Conservation (phyloP, 768 basidiomycete species). For the Tricholoma terreum region DNA sequence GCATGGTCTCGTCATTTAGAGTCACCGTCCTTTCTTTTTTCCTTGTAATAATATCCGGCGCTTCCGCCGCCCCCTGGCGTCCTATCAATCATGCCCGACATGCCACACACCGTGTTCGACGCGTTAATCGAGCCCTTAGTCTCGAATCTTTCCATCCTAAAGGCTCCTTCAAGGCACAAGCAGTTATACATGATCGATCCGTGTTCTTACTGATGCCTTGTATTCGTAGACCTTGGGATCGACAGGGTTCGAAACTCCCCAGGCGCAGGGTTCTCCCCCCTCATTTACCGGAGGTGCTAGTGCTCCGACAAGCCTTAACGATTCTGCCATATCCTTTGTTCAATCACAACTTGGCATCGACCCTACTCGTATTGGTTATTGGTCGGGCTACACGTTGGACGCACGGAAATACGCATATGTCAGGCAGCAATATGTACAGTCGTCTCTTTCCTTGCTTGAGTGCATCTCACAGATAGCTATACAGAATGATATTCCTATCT, state of each 20-base stretch:
- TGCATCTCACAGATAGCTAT: not conserved
- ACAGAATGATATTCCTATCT: slow-evolving; percentile 26
- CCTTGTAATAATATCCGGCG: slow-evolving; percentile 21
- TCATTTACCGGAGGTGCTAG: slow-evolving; percentile 12
- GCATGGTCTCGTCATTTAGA: slow-evolving; percentile 23
- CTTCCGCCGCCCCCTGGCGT: slow-evolving; percentile 32
- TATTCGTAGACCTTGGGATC: slow-evolving; percentile 23
- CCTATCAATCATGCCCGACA: slow-evolving; percentile 19
- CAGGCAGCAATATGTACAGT: slow-evolving; percentile 29
- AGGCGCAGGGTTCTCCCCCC: slow-evolving; percentile 11
- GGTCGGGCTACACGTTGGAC: slow-evolving; percentile 18
- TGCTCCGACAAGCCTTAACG: slow-evolving; percentile 15
- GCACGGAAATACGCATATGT: slow-evolving; percentile 26
- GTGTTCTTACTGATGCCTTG: not conserved
- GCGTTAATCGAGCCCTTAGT: slow-evolving; percentile 21
- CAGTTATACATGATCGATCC: not conserved
- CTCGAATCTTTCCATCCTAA: slow-evolving; percentile 26
- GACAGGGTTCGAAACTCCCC: slow-evolving; percentile 22
- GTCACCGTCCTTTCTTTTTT: slow-evolving; percentile 24
- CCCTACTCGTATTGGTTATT: slow-evolving; percentile 16
- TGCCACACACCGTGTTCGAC: slow-evolving; percentile 27
- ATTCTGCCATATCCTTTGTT: slow-evolving; percentile 28
- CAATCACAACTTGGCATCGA: slow-evolving; percentile 23
- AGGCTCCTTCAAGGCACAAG: slow-evolving; percentile 20
- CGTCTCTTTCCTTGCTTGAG: not conserved